Percentiles rank a stretch among this genome's conserved stretches.
phyloP scores from a whole-genome alignment of 495 filamentous ascomycete genomes.

The Podospora pseudopauciseta region DNA sequence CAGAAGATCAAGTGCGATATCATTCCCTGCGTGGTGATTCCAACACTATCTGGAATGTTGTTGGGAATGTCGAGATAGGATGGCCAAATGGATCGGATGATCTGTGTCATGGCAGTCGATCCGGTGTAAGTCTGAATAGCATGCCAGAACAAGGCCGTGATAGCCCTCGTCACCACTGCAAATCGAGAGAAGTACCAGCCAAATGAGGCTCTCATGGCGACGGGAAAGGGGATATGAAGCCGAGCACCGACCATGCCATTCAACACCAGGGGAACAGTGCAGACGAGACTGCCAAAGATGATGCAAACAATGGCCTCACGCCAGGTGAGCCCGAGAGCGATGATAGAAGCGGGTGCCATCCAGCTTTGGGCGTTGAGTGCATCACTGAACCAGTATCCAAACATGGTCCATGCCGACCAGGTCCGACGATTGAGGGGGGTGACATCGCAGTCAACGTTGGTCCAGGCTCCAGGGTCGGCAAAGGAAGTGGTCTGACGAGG shows the following conservation, averaged over 20 bases:
- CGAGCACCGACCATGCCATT: constrained; percentile 48
- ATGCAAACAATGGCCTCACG: constrained; percentile 42
- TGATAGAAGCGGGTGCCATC: constrained; percentile 43
- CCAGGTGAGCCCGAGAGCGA: constrained; percentile 50
- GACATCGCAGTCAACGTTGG: constrained; percentile 46
- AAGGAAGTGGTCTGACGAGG: constrained; percentile 36
- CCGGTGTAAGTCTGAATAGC: constrained; percentile 44
- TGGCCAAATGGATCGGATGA: constrained; percentile 46
- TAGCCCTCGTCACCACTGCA: constrained; percentile 40
- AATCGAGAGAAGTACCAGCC: constrained; percentile 42
- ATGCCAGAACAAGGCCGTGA: constrained; percentile 48
- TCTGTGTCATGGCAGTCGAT: constrained; percentile 41
- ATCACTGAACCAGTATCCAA: constrained; percentile 48
- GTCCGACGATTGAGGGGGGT: constrained; percentile 43
- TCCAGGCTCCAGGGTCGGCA: constrained; percentile 37
- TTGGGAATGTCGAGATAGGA: constrained; percentile 45
- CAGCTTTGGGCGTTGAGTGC: constrained; percentile 43
- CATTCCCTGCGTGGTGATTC: constrained; percentile 51
- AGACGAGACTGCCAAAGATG: constrained; percentile 36
- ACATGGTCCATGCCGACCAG: constrained; percentile 42
- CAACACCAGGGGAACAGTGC: constrained; percentile 44
- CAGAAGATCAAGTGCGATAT: constrained; percentile 48
- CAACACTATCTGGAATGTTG: constrained; percentile 44
- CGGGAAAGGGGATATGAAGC: constrained; percentile 44
- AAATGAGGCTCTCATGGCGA: constrained; percentile 41